Base-by-base conservation (phyloP, 2,329 filamentous ascomycete genomes). In the Madurella fahalii region DNA sequence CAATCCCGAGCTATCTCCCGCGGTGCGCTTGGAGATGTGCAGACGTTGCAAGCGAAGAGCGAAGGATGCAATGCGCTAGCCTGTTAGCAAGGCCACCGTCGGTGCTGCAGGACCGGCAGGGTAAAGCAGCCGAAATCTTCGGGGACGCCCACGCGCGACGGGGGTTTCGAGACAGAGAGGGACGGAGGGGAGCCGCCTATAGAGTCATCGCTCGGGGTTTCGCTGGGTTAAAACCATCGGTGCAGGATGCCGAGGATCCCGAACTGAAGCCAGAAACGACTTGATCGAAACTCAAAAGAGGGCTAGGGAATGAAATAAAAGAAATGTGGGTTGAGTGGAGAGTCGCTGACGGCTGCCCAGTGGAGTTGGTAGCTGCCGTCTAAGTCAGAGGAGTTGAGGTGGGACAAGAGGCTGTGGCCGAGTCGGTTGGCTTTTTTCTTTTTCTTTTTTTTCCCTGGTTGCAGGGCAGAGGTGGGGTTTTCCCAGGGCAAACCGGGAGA, bases 261-360 rank as follows among this genome's bases (percentile, higher is more conserved):
- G 60, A 55, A 57, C 54, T 58, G 53, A 58, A 57, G 52, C 50
- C 46, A 52, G 53, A 48, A 54, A 32, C 30, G 42, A 54, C 16
- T 43, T 37, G 46, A 43, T 32, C 40, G 52, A 54, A 53, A 55
- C 16, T 52, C 31, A 30, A 18, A 47, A 34, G 40, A 44, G 40
- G 42, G 49, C 43, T 48, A 49, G 37, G 53, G 52, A 60, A 54
- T 47, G 48, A 57, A 58, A 61, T 50, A 58, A 63, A 63, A 59
- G 62, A 61, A 57, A 60, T 59, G 60, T 66, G 60, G 63, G 61
- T 58, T 68, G 67, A 66, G 67, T 69, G 67, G 67, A 66, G 66
- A 67, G 16, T 50, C 30, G 54, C 40, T 44, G 54, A 55, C 49
- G 55, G 54, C 45, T 55, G 57, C 17, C 40, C 46, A 20, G 52